These are phyloP conservation scores for Isabelozyma rhagii DNA, from an alignment of 805 yeast genomes.

Conservation along the genomic window DNA sequence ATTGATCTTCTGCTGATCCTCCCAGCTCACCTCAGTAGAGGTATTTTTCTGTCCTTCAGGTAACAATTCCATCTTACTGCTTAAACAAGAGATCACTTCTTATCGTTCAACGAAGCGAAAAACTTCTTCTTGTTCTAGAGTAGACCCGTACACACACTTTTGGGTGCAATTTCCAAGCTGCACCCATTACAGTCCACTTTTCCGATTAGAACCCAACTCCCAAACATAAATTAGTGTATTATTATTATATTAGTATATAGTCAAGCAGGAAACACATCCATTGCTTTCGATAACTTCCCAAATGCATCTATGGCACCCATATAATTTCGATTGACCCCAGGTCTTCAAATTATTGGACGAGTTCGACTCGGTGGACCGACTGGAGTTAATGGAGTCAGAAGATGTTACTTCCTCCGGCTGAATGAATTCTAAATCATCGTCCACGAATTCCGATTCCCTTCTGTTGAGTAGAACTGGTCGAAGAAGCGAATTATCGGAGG, in stretches of 20 bases:
- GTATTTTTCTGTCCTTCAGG: conserved; percentile 57
- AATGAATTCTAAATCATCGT: conserved; percentile 33
- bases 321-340: conserved; percentile 43
- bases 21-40: conserved; percentile 64
- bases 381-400: conserved; percentile 2
- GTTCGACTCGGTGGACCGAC: conserved; percentile 8
- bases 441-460: conserved; percentile 37
- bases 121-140: neutral
- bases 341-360: conserved; percentile 13
- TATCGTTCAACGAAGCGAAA: neutral
- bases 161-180: neutral
- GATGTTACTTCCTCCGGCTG: conserved; percentile 15
- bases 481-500: conserved; percentile 5
- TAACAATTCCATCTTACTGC: conserved; percentile 38
- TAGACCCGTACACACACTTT: neutral
- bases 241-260: conserved; percentile 23
- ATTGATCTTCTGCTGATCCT: conserved; percentile 87
- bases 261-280: conserved; percentile 34
- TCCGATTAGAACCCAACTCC: no score
- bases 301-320: conserved; percentile 37
- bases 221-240: neutral
- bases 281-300: conserved; percentile 42
- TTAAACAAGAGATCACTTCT: neutral
- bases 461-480: conserved; percentile 36
- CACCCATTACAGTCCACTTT: neutral